A percentile compares a stretch with the other conserved stretches of the same genome.
Evolutionary conservation across 1,284 basidiomycete species (phyloP).

Genomic region (Leccinum subspadiceum): DNA sequence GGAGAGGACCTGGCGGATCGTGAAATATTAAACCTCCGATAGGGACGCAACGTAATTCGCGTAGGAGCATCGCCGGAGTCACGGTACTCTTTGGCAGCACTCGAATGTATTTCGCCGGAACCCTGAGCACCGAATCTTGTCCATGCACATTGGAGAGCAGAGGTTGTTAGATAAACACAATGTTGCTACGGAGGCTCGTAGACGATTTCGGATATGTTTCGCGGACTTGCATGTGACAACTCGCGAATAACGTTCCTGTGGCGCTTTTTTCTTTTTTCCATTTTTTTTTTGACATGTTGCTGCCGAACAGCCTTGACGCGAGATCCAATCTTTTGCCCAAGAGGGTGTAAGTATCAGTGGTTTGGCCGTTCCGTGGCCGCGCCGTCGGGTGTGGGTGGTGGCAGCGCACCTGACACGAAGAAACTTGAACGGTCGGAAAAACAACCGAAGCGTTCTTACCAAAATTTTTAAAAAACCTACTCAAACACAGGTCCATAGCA

Average conservation of each 20-base stretch:
- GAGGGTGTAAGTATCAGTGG: conserved; percentile 1
- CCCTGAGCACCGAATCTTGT: not conserved
- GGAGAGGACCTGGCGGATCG: conserved; percentile 24
- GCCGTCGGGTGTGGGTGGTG: conserved; percentile 1
- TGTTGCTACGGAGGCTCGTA: conserved; percentile 3
- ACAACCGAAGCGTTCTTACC: conserved; percentile 6
- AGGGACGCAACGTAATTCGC: conserved; percentile 13
- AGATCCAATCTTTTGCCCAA: conserved; percentile 18
- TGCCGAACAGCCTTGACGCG: conserved; percentile 20
- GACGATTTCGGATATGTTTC: not conserved
- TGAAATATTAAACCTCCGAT: conserved; percentile 15
- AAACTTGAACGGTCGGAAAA: not conserved
- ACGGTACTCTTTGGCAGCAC: not conserved
- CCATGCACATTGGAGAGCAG: not conserved
- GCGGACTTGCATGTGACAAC: not conserved
- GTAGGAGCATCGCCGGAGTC: not conserved
- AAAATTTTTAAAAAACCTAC: not conserved
- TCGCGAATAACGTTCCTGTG: conserved; percentile 17
- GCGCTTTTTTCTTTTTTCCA: conserved; percentile 22
- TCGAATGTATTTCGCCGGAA: not conserved
- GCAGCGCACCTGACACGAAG: not conserved
- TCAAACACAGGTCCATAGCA: conserved; percentile 9
- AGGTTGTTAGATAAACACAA: not conserved
- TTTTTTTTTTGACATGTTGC: conserved; percentile 20
- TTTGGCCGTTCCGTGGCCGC: not conserved